Evolutionary conservation across 371 early-diverging fungal genomes (phyloP), one percentile per base, ranked within the genome.

Genomic region (Choanephora cucurbitarum): DNA sequence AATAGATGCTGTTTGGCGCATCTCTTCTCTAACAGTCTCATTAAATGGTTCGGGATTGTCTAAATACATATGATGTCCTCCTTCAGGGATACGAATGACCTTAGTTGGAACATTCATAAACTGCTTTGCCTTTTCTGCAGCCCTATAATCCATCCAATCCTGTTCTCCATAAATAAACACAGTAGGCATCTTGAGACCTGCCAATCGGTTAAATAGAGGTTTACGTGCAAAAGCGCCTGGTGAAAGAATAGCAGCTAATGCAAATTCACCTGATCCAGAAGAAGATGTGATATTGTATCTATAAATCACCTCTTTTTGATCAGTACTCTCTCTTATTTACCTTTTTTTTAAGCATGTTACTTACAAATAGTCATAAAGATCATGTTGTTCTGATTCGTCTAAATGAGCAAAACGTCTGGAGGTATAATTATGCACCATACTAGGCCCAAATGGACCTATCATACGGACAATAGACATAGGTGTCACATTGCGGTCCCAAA

Each of bases 141-240:
- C 84, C n/a, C 75, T 70, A 54, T 82, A 82, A 61, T 95, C 94
- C 94, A 96, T 95, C 95, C 95, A 96, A 80, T 96, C 97, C 4
- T 69, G 23, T 33, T 72, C 71, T 21, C 93, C 93, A 62, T 91
- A 95, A 46, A 94, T 70, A 64, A 95, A 94, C 17, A 83, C 78
- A 0, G 88, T 88, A 0, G 95, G 94, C 84, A 94, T 82, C 37
- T 68, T 63, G 6, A 96, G 64, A n/a, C 70, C 64, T 7, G 68
- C 55, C 2, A 95, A 63, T 8, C 93, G 74, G 47, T 83, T 62
- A 48, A 86, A 78, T 17, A 96, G 76, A 13, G 96, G 95, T 39
- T 76, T 72, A 15, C 91, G 80, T 2, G 95, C 94, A 80, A 77
- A 93, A 0, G 94, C 95, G 11, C 91, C 91, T 3, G 91, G 89